phyloP scores from a whole-genome alignment of 441 rosid species.

The Gossypium schwendimanii region DNA sequence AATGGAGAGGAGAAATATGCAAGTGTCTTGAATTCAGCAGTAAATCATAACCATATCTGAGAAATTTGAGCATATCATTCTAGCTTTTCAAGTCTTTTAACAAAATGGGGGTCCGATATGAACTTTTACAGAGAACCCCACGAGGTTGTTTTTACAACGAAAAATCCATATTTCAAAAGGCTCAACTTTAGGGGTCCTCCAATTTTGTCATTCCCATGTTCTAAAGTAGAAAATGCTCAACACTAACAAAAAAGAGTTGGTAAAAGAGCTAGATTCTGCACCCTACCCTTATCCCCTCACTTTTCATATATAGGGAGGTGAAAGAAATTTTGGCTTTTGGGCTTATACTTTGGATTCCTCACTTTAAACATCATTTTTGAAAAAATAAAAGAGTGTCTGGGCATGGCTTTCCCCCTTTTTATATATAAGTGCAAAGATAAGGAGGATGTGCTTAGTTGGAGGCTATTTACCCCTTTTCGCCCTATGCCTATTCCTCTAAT shows the following conservation, averaged over 20 bases:
- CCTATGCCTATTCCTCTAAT: no score
- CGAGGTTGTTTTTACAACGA: slow-evolving; percentile 27
- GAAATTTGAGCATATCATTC: slow-evolving; percentile 26
- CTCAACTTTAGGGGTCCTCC: slow-evolving; percentile 39
- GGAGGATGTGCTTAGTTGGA: neutral
- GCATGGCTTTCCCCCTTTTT: neutral
- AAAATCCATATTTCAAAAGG: slow-evolving; percentile 33
- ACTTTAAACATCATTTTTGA: neutral
- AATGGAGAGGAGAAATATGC: slow-evolving; percentile 18
- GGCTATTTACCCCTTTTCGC: neutral
- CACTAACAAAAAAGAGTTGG: slow-evolving; percentile 1
- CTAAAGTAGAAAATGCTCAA: slow-evolving; percentile 28
- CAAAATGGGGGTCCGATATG: slow-evolving; percentile 3
- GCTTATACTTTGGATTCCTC: slow-evolving; percentile 52
- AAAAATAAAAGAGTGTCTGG: neutral
- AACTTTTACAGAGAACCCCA: slow-evolving; percentile 37
- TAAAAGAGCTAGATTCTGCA: slow-evolving; percentile 33
- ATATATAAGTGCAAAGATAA: neutral
- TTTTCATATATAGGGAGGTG: slow-evolving; percentile 14
- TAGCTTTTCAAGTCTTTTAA: slow-evolving; percentile 34
- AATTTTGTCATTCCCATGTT: slow-evolving; percentile 28
- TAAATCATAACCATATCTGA: slow-evolving; percentile 28
- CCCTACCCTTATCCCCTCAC: slow-evolving; percentile 18
- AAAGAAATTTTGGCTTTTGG: slow-evolving; percentile 40
- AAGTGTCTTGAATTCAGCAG: slow-evolving; percentile 47